Evolutionary conservation across 805 yeast species (phyloP).

Genomic region (Metschnikowia arizonensis): DNA sequence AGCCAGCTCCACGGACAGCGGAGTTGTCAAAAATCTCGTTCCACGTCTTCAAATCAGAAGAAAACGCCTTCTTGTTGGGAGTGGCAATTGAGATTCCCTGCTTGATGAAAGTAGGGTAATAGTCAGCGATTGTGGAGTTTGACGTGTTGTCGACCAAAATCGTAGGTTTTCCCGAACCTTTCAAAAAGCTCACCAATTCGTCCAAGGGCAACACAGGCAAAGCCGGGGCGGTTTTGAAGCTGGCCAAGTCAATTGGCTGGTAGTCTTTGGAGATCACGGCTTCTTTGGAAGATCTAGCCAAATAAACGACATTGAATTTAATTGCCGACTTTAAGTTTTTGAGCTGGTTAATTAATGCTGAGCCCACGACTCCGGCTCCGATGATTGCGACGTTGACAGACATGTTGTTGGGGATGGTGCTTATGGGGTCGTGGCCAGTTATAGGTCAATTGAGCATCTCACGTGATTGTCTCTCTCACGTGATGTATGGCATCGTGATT

Average conservation of each 20-base stretch:
- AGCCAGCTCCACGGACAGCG: conserved; percentile 51
- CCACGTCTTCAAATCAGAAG: conserved; percentile 74
- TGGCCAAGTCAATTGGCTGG: conserved; percentile 60
- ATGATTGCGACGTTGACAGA: conserved; percentile 44
- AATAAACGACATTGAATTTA: conserved; percentile 69
- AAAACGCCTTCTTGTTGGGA: conserved; percentile 97
- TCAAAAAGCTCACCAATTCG: conserved; percentile 59
- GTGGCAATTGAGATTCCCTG: conserved; percentile 92
- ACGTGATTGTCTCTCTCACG: too few species aligned
- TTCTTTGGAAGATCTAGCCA: conserved; percentile 66
- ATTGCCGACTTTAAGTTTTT: conserved; percentile 55
- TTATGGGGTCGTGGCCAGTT: neutral
- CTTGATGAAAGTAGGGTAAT: conserved; percentile 69
- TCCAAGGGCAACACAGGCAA: conserved; percentile 50
- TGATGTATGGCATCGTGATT: too few species aligned
- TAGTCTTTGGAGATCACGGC: conserved; percentile 68
- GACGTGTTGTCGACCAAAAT: conserved; percentile 95
- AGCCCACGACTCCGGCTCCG: conserved; percentile 93
- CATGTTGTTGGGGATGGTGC: conserved; percentile 15
- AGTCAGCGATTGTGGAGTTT: conserved; percentile 67
- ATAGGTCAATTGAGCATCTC: neutral
- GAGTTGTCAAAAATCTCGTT: conserved; percentile 60
- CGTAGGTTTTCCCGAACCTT: conserved; percentile 65
- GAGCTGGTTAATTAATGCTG: conserved; percentile 83
- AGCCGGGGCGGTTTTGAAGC: conserved; percentile 49